These are phyloP conservation scores for Candida vartiovaarae DNA, from an alignment of 805 yeast species.

Conservation along the genomic window DNA sequence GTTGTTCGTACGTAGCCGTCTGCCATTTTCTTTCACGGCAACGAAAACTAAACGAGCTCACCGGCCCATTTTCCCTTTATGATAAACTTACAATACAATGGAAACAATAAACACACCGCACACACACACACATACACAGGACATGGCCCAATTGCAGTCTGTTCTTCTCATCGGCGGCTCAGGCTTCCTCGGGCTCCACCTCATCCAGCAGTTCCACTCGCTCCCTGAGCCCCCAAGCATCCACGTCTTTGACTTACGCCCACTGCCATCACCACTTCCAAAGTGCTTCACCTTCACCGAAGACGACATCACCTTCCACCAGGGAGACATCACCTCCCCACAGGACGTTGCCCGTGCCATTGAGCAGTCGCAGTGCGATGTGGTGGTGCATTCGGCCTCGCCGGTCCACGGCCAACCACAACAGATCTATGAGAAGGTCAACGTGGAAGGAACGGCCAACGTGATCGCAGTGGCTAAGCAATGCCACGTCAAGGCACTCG, in stretches of 20 bases:
- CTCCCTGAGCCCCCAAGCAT: slow-evolving; percentile 61
- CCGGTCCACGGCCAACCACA: slow-evolving; percentile 89
- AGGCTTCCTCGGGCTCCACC: slow-evolving; percentile 89
- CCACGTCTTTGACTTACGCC: slow-evolving; percentile 87
- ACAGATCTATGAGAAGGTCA: slow-evolving; percentile 79
- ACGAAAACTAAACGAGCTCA: too few species aligned
- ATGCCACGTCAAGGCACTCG: slow-evolving; percentile 51
- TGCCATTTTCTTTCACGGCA: too few species aligned
- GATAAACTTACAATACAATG: too few species aligned
- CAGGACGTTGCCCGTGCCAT: slow-evolving; percentile 65
- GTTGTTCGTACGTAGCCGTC: too few species aligned
- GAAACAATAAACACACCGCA: too few species aligned
- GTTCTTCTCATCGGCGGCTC: slow-evolving; percentile 93
- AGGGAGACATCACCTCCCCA: slow-evolving; percentile 79
- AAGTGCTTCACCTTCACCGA: slow-evolving; percentile 69
- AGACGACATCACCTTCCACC: slow-evolving; percentile 47
- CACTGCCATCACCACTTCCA: slow-evolving; percentile 67
- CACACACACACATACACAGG: neutral
- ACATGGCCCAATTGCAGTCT: slow-evolving; percentile 12
- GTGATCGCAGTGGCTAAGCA: slow-evolving; percentile 58
- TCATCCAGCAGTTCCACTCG: slow-evolving; percentile 76
- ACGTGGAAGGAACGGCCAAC: slow-evolving; percentile 81
- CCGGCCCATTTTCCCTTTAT: too few species aligned
- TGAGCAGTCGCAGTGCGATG: slow-evolving; percentile 49
- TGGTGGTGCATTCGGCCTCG: slow-evolving; percentile 92